A percentile compares a stretch with the other conserved stretches of the same genome.
phyloP scores from a whole-genome alignment of 2,329 filamentous ascomycete species.

The Ciborinia camelliae region DNA sequence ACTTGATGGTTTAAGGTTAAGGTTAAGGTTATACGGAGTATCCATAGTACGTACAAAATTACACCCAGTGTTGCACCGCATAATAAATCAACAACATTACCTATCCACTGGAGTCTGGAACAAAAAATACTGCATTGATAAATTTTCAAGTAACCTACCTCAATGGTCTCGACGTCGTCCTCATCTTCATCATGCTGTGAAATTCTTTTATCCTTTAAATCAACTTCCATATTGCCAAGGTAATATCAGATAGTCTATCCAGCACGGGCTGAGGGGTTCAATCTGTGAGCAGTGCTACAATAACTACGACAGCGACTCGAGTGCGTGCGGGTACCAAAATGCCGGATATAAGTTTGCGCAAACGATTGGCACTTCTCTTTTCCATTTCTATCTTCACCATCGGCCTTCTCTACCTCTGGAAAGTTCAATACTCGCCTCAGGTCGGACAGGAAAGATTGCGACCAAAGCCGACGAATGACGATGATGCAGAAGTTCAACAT shows the following conservation, averaged over 20 bases:
- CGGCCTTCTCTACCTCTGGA: slow-evolving; percentile 7
- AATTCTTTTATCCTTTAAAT: background rate
- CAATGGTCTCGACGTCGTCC: background rate
- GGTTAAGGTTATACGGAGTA: too few species aligned
- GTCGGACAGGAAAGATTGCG: background rate
- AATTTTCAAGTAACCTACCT: background rate
- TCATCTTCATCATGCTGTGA: background rate
- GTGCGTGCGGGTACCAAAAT: slow-evolving; percentile 3
- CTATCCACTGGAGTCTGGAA: too few species aligned
- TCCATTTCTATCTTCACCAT: slow-evolving; percentile 4
- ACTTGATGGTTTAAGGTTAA: too few species aligned
- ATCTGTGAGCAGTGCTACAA: background rate
- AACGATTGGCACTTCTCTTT: slow-evolving; percentile 8
- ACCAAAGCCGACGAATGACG: background rate
- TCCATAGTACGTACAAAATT: too few species aligned
- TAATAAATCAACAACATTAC: background rate
- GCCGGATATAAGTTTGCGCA: slow-evolving; percentile 2
- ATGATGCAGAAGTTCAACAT: background rate
- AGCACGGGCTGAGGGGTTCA: background rate
- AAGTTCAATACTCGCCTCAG: slow-evolving; percentile 13
- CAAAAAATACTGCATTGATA: too few species aligned
- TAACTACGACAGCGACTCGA: background rate
- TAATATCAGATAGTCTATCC: background rate
- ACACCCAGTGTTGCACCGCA: too few species aligned
- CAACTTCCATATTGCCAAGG: background rate